Evolutionary conservation across 768 basidiomycete genomes (phyloP), one percentile per base, ranked within the genome.

Genomic region (Leccinellum rugosiceps): DNA sequence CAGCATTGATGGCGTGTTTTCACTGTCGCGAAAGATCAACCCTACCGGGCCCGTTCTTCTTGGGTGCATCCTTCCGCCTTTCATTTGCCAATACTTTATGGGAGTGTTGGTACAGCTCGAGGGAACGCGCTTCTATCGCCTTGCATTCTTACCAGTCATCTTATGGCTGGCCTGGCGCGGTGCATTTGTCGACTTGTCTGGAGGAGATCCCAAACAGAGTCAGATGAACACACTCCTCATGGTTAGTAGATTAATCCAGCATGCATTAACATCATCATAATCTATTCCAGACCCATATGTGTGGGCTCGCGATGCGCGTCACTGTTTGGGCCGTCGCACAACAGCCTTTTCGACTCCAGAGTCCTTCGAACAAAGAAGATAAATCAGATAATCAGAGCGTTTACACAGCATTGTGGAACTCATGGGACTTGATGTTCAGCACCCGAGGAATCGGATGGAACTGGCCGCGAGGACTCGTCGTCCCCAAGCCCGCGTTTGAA

Each of bases 21-120:
- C 56, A 11, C 30, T 19, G 32, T 53, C 65, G 5, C 50, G 44
- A 4, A 59, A 55, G 43, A 28, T 57, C 1, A 30, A 6, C 35
- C 58, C 63, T 38, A 65, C 63, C 1, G 46, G 17, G 15, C 3
- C 43, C 65, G 14, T 74, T 75, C 63, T 61, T 70, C 31, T 63
- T 3, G 66, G 68, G 8, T 71, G 75, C 53, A 58, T 84, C 47
- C 57, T 80, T 8, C 82, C 80, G 5, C 72, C 78, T 9, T 47
- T 83, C 0, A 57, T 78, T 10, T 72, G 71, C 56, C 83, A 83
- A 64, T 83, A 80, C 71, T 60, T 68, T 30, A 79, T 80, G 49
- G 83, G 81, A 10, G 69, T 83, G 21, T 75, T 86, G 35, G 81
- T 84, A 14, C 72, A 82, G 32, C 67, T 78, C 67, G 73, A 53